These are phyloP conservation scores for Penstemon barbatus DNA, from an alignment of 257 asterid genomes.

Conservation along the genomic window DNA sequence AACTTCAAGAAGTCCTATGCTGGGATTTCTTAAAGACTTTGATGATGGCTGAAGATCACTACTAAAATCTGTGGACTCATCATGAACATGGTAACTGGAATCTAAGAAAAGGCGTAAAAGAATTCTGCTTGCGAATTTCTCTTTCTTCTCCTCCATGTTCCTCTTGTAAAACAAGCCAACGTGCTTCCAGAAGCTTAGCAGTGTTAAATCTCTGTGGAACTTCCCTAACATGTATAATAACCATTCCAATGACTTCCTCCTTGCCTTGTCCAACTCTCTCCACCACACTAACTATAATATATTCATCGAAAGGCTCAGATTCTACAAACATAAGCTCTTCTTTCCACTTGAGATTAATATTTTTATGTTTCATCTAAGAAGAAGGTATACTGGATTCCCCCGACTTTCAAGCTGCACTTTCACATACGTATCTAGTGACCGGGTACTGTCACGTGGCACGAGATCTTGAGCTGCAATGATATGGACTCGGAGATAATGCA, in stretches of 20 bases:
- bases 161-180: conserved; percentile 69
- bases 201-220: conserved; percentile 52
- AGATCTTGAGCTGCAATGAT: conserved; percentile 83
- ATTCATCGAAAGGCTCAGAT: conserved; percentile 89
- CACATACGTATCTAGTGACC: conserved; percentile 56
- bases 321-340: conserved; percentile 92
- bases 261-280: conserved; percentile 65
- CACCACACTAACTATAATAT: conserved; percentile 57
- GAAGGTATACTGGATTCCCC: conserved; percentile 61
- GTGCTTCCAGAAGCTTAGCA: conserved; percentile 56
- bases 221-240: conserved; percentile 57
- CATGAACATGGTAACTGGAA: conserved; percentile 87
- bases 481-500: conserved; percentile 74
- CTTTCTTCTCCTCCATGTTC: conserved; percentile 59
- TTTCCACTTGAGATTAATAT: conserved; percentile 71
- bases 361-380: conserved; percentile 49
- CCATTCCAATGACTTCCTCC: conserved; percentile 66
- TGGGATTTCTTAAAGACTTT: conserved; percentile 58
- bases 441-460: conserved; percentile 55
- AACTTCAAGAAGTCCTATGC: conserved; percentile 78
- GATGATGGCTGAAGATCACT: conserved; percentile 91
- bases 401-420: conserved; percentile 74
- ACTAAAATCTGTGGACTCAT: conserved; percentile 84
- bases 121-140: conserved; percentile 71
- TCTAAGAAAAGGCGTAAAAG: conserved; percentile 62